phyloP scores from a whole-genome alignment of 768 basidiomycete genomes.

The Termitomyces sp. region DNA sequence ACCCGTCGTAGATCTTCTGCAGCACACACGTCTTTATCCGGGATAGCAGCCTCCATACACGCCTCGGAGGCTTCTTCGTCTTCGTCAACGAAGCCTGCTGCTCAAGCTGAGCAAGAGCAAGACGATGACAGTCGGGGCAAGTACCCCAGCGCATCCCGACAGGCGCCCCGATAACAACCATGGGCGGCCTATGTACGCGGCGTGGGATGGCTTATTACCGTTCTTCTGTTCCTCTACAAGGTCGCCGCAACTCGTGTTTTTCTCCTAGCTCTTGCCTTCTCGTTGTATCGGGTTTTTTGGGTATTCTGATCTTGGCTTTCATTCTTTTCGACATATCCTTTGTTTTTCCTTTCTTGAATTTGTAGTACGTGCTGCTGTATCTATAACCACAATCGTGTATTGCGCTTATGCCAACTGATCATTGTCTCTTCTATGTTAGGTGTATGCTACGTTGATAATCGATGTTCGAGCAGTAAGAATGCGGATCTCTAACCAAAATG shows the following conservation, averaged over 20 bases:
- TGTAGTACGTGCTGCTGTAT: slow-evolving; percentile 13
- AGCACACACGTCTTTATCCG: slow-evolving; percentile 1
- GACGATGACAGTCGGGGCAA: not conserved
- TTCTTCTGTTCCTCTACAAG: slow-evolving; percentile 6
- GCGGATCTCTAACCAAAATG: no score
- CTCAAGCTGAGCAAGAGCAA: not conserved
- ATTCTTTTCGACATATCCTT: not conserved
- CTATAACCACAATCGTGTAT: slow-evolving; percentile 7
- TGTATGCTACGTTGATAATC: not conserved
- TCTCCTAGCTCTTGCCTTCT: not conserved
- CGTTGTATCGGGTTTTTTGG: slow-evolving; percentile 5
- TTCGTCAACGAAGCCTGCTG: not conserved
- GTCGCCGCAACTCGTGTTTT: slow-evolving; percentile 5
- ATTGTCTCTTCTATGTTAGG: not conserved
- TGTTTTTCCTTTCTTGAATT: not conserved
- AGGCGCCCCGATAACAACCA: slow-evolving; percentile 7
- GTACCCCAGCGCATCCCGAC: not conserved
- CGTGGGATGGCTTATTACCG: slow-evolving; percentile 2
- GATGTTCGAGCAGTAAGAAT: no score
- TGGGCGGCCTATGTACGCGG: slow-evolving; percentile 8
- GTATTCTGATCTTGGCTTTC: slow-evolving; percentile 6
- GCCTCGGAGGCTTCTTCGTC: slow-evolving; percentile 1
- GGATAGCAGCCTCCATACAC: slow-evolving; percentile 6
- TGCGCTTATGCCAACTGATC: not conserved
- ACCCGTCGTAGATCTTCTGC: slow-evolving; percentile 9